Evolutionary conservation across 345 rosid genomes (phyloP).

Genomic region (Pugionium dolabratum): DNA sequence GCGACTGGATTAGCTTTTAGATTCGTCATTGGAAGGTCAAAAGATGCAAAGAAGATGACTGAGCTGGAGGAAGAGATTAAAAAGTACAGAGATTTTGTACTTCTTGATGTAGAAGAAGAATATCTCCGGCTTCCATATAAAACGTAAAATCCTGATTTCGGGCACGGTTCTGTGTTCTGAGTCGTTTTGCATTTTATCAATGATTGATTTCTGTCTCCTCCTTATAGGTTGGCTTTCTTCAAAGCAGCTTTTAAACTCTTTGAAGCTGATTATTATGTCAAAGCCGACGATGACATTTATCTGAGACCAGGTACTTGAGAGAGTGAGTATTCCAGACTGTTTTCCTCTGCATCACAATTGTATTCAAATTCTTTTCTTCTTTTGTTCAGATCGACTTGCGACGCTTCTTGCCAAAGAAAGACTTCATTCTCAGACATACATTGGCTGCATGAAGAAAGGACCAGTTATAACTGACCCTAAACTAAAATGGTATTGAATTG

Average conservation of each 20-base stretch:
- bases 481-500: conserved; percentile 53
- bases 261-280: conserved; percentile 81
- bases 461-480: conserved; percentile 78
- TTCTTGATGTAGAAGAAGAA: conserved; percentile 71
- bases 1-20: conserved; percentile 84
- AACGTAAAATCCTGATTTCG: conserved; percentile 48
- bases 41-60: conserved; percentile 63
- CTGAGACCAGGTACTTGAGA: conserved; percentile 67
- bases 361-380: neutral
- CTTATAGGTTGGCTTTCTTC: conserved; percentile 59
- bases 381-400: conserved; percentile 65
- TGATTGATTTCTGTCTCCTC: neutral
- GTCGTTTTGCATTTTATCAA: neutral
- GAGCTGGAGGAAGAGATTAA: conserved; percentile 61
- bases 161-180: neutral
- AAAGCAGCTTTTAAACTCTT: conserved; percentile 67
- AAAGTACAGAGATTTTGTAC: conserved; percentile 67
- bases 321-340: neutral
- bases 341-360: neutral
- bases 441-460: conserved; percentile 94
- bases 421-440: conserved; percentile 55
- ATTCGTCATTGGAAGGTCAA: conserved; percentile 74
- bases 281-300: conserved; percentile 81
- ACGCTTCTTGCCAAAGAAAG: conserved; percentile 84
- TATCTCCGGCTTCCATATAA: conserved; percentile 67